These are phyloP conservation scores for Trypanosoma boissoni DNA, from an alignment of 208 protist genomes.

Conservation along the genomic window DNA sequence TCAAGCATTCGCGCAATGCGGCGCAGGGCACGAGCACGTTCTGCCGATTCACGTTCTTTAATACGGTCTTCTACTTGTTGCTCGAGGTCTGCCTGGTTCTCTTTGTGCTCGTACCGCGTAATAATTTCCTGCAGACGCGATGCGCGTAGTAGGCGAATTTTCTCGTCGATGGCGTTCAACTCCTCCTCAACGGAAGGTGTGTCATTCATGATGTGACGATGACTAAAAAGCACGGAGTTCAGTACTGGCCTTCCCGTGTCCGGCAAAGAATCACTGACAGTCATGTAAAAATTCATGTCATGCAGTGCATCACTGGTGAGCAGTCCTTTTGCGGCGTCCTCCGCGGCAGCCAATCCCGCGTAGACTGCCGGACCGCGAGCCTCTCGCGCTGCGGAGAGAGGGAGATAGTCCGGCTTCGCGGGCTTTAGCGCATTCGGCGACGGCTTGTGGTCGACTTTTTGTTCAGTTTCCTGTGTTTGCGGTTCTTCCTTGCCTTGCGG, in stretches of 20 bases:
- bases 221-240: conserved; percentile 29
- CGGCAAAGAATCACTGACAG: conserved; percentile 17
- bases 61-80: conserved; percentile 44
- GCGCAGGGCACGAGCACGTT: conserved; percentile 54
- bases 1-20: conserved; percentile 43
- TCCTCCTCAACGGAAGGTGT: conserved; percentile 33
- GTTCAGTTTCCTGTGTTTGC: too few relatives aligned
- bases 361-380: conserved; percentile 12
- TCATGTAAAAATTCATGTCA: conserved; percentile 25
- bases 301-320: conserved; percentile 25
- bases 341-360: conserved; percentile 16
- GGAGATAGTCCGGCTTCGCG: conserved; percentile 28
- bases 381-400: conserved; percentile 10
- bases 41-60: conserved; percentile 21
- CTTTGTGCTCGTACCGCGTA: conserved; percentile 16
- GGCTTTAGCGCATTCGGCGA: too few relatives aligned
- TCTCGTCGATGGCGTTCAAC: conserved; percentile 23
- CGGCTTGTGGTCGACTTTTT: too few relatives aligned
- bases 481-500: too few relatives aligned
- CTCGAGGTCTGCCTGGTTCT: conserved; percentile 18
- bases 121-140: conserved; percentile 31
- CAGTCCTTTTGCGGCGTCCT: conserved; percentile 16
- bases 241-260: conserved; percentile 23
- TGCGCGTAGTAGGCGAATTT: conserved; percentile 27
- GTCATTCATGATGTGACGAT: conserved; percentile 27